Conservation (phyloP, 2,329 filamentous ascomycete genomes). For the Magnaporthales sp. region DNA sequence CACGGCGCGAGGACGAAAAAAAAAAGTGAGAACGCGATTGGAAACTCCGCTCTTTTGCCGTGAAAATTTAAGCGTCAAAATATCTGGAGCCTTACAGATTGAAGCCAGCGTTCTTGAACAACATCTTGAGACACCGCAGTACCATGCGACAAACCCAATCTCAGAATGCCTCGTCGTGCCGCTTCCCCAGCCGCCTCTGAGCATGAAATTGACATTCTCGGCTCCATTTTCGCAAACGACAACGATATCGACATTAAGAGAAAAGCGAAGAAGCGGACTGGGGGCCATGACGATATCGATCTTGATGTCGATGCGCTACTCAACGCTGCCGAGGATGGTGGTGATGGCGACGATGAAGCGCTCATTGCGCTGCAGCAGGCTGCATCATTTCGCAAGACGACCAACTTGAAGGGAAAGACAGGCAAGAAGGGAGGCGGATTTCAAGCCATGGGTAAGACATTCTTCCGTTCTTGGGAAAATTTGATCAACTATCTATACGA, state of each 20-base stretch:
- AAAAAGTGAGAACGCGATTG: neutral
- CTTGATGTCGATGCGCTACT: constrained; percentile 55
- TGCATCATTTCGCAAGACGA: constrained; percentile 76
- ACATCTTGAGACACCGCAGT: neutral
- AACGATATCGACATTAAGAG: constrained; percentile 39
- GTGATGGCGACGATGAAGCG: constrained; percentile 56
- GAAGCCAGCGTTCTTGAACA: neutral
- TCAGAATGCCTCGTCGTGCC: constrained; percentile 60
- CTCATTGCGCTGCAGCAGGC: constrained; percentile 88
- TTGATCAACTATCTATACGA: neutral
- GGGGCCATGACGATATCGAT: constrained; percentile 29
- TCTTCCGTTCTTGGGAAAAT: neutral
- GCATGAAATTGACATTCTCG: constrained; percentile 83
- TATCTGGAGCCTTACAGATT: neutral
- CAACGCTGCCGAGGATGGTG: constrained; percentile 52
- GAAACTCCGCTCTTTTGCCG: neutral
- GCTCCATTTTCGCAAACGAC: constrained; percentile 60
- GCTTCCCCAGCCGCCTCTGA: constrained; percentile 80
- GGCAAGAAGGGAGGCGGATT: constrained; percentile 96
- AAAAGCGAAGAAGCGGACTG: constrained; percentile 22
- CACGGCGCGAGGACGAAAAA: neutral
- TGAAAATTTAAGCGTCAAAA: neutral
- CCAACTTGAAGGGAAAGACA: constrained; percentile 73
- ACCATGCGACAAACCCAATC: constrained; percentile 1
- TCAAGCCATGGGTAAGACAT: constrained; percentile 70